phyloP scores from a whole-genome alignment of 179 eudicot genomes.

The Sideroxylon spinosum region DNA sequence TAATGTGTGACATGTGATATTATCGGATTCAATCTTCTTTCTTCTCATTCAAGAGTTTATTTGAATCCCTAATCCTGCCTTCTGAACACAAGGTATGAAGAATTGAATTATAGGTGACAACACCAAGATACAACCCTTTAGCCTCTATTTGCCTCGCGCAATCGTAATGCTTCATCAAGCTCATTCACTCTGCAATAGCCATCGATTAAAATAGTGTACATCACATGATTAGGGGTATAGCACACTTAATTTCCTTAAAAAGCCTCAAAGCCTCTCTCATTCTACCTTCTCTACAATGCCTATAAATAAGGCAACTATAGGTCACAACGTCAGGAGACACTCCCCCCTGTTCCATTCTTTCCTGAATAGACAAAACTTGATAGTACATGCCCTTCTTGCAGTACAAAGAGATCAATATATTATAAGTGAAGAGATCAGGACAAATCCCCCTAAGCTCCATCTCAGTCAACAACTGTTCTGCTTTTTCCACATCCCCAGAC shows the following conservation, averaged over 20 bases:
- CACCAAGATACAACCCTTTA: slow-evolving; percentile 50
- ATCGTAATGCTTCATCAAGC: slow-evolving; percentile 53
- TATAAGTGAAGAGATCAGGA: slow-evolving; percentile 76
- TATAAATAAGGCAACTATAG: slow-evolving; percentile 63
- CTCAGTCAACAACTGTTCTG: slow-evolving; percentile 61
- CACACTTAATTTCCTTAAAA: slow-evolving; percentile 55
- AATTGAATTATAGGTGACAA: slow-evolving; percentile 63
- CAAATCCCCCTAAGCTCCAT: slow-evolving; percentile 63
- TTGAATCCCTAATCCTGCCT: slow-evolving; percentile 70
- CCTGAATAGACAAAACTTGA: slow-evolving; percentile 72
- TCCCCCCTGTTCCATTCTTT: slow-evolving; percentile 61
- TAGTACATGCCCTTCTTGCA: slow-evolving; percentile 70
- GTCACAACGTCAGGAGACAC: slow-evolving; percentile 63
- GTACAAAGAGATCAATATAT: slow-evolving; percentile 64
- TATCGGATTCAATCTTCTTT: slow-evolving; percentile 60
- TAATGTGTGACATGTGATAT: slow-evolving; percentile 66
- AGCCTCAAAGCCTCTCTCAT: slow-evolving; percentile 59
- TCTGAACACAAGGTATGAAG: slow-evolving; percentile 67
- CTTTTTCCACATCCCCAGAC: slow-evolving; percentile 61
- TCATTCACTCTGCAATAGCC: slow-evolving; percentile 62
- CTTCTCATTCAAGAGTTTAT: slow-evolving; percentile 54
- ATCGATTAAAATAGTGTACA: slow-evolving; percentile 66
- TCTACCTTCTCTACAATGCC: slow-evolving; percentile 67
- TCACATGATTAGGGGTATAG: slow-evolving; percentile 53
- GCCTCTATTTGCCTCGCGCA: slow-evolving; percentile 54